Conservation (phyloP, 169 alveolate species). For the Plasmodium falciparum region DNA sequence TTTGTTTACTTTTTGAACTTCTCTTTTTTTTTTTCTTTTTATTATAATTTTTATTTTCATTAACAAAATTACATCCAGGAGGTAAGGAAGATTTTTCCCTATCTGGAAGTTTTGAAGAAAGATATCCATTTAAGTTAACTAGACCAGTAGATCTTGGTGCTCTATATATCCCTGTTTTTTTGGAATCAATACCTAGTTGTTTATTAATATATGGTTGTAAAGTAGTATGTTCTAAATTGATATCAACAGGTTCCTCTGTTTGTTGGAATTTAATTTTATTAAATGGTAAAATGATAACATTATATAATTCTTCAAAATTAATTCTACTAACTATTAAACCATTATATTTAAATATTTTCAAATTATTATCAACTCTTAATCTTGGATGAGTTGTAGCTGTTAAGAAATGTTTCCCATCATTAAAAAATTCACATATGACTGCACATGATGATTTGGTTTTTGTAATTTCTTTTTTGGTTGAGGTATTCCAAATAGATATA, state of each 20-base stretch:
- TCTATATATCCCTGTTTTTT: constrained; percentile 78
- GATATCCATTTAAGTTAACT: background rate
- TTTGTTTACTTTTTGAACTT: background rate
- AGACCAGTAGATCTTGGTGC: constrained; percentile 83
- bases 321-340: constrained; percentile 83
- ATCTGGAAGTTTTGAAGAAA: background rate
- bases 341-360: constrained; percentile 85
- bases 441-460: constrained; percentile 84
- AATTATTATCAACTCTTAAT: constrained; percentile 92
- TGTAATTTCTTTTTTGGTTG: constrained; percentile 81
- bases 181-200: constrained; percentile 60
- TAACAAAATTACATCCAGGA: constrained; percentile 42
- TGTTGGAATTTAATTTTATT: constrained; percentile 25
- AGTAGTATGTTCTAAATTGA: background rate
- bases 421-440: constrained; percentile 85
- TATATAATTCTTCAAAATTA: constrained; percentile 82
- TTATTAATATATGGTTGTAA: constrained; percentile 43
- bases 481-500: constrained; percentile 91
- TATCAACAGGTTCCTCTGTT: constrained; percentile 13
- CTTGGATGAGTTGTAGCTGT: constrained; percentile 93
- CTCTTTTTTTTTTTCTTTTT: constrained; percentile 41
- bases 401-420: constrained; percentile 87
- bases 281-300: constrained; percentile 76
- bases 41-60: constrained; percentile 20
- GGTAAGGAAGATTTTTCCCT: constrained; percentile 10